A percentile compares a stretch with the other conserved stretches of the same genome.
phyloP scores from a whole-genome alignment of 768 basidiomycete species.

The Naganishia antarctica region DNA sequence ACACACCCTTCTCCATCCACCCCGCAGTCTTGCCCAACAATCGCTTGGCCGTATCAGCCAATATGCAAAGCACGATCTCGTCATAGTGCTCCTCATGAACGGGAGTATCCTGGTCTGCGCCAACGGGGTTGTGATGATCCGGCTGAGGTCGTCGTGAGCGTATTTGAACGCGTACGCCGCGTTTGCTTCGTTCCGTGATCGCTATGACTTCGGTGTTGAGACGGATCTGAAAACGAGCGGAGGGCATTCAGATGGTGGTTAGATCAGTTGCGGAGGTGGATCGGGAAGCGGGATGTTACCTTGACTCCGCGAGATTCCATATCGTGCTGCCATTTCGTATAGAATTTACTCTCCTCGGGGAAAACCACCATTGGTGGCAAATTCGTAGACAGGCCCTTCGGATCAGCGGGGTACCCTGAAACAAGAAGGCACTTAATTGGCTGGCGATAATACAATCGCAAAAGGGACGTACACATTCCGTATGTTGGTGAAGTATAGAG shows the following conservation, averaged over 20 bases:
- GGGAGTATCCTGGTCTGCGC: constrained; percentile 48
- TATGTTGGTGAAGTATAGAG: constrained; percentile 53
- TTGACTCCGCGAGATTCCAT: constrained; percentile 49
- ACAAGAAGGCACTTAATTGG: too few relatives aligned
- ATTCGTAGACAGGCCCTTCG: constrained; percentile 48
- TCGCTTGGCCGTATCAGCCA: constrained; percentile 53
- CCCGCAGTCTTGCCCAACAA: constrained; percentile 52
- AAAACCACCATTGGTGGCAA: constrained; percentile 53
- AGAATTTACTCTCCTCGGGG: constrained; percentile 50
- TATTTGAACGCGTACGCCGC: constrained; percentile 45
- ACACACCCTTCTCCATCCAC: constrained; percentile 51
- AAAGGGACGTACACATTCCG: constrained; percentile 46
- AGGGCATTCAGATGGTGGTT: too few relatives aligned
- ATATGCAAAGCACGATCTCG: constrained; percentile 53
- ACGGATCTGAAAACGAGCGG: too few relatives aligned
- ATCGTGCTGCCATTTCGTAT: constrained; percentile 48
- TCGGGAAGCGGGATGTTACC: too few relatives aligned
- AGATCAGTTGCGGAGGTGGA: too few relatives aligned
- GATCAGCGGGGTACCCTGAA: constrained; percentile 50
- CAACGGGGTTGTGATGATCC: constrained; percentile 49
- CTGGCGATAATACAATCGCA: background rate
- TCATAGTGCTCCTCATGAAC: constrained; percentile 50
- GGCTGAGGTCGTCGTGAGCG: constrained; percentile 42
- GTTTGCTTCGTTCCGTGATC: constrained; percentile 39
- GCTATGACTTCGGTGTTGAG: constrained; percentile 49